phyloP scores from a whole-genome alignment of 2,329 filamentous ascomycete genomes.

The Truncatella angustata region DNA sequence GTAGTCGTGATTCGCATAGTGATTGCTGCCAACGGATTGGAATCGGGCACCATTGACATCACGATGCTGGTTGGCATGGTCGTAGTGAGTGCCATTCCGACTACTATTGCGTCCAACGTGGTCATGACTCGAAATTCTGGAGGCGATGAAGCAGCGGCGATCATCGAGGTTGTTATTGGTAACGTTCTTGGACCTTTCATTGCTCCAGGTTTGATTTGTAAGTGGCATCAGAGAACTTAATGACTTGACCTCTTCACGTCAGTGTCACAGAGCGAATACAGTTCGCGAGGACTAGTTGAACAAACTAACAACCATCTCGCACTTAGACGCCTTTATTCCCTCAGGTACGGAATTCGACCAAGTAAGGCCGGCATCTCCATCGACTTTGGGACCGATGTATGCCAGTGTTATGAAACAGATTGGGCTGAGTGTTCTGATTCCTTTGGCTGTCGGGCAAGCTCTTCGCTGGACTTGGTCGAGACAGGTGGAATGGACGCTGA shows the following conservation, averaged over 20 bases:
- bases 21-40: constrained; percentile 43
- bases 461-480: constrained; percentile 51
- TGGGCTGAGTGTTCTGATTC: constrained; percentile 64
- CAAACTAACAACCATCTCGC: too few relatives aligned
- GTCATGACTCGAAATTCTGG: constrained; percentile 70
- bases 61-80: constrained; percentile 67
- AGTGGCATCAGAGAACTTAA: too few relatives aligned
- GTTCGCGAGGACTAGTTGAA: too few relatives aligned
- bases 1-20: constrained; percentile 45
- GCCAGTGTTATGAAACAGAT: constrained; percentile 65
- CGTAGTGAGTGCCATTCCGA: constrained; percentile 66
- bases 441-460: constrained; percentile 60
- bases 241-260: too few relatives aligned
- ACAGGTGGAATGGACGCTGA: constrained; percentile 50
- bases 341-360: constrained; percentile 50
- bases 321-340: constrained; percentile 60
- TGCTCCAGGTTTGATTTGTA: constrained; percentile 61
- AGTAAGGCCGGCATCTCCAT: constrained; percentile 52
- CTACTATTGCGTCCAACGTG: constrained; percentile 71
- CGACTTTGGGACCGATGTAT: constrained; percentile 61
- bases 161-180: constrained; percentile 68
- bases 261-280: too few relatives aligned
- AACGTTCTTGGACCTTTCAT: constrained; percentile 69
- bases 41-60: constrained; percentile 58
- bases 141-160: constrained; percentile 63